Percentiles rank a stretch among this genome's conserved stretches.
Evolutionary conservation across 208 protist genomes (phyloP).

Genomic region (Entamoeba histolytica): DNA sequence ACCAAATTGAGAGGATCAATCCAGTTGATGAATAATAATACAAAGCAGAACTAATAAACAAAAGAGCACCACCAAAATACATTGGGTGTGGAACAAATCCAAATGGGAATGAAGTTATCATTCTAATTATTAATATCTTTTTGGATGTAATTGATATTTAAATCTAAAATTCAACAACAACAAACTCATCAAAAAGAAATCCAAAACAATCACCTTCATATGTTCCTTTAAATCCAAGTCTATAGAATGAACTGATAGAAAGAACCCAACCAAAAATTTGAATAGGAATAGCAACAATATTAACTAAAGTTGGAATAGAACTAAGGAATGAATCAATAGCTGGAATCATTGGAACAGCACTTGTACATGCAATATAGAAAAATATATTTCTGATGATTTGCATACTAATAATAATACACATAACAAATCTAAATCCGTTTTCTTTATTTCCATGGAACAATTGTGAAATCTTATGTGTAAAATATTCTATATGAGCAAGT

Average conservation of each 20-base stretch:
- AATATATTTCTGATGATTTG: neutral
- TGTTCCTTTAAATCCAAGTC: neutral
- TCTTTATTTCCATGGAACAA: neutral
- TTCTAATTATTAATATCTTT: neutral
- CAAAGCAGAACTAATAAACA: neutral
- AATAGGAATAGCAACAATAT: neutral
- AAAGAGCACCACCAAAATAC: neutral
- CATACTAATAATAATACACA: neutral
- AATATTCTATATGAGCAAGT: neutral
- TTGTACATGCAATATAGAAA: neutral
- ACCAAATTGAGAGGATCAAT: neutral
- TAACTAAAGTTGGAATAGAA: neutral
- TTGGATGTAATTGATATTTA: neutral
- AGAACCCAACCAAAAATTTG: neutral
- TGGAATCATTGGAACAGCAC: neutral
- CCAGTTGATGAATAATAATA: neutral
- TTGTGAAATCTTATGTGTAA: neutral
- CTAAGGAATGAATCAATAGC: neutral
- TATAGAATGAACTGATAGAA: neutral
- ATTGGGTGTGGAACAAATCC: neutral
- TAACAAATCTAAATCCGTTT: neutral
- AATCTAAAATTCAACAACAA: too few species aligned
- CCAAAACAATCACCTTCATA: neutral
- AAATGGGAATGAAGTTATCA: neutral
- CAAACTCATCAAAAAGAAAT: neutral